A percentile compares a stretch with the other conserved stretches of the same genome.
Evolutionary conservation across 495 filamentous ascomycete species (phyloP).

Genomic region (Aspergillus steynii): DNA sequence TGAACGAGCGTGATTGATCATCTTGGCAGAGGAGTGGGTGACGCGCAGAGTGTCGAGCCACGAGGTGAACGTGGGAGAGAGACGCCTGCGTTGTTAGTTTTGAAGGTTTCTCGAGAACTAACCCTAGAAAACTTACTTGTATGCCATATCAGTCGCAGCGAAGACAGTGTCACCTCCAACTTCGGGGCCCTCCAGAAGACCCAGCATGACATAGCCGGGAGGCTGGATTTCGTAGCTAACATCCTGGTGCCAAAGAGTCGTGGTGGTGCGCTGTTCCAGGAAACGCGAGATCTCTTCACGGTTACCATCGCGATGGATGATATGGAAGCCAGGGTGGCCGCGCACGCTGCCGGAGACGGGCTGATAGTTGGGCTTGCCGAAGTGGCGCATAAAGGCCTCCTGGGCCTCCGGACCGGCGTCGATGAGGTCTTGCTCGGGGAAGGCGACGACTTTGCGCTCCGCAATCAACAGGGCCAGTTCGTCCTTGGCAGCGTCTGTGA

Average conservation of each 20-base stretch:
- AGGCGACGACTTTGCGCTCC: constrained; percentile 75
- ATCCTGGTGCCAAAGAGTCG: constrained; percentile 61
- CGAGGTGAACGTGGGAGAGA: constrained; percentile 68
- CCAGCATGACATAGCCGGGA: constrained; percentile 59
- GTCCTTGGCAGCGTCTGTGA: constrained; percentile 71
- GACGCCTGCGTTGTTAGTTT: constrained; percentile 31
- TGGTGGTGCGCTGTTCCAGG: constrained; percentile 54
- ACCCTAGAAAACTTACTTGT: constrained; percentile 48
- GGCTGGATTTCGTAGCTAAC: constrained; percentile 62
- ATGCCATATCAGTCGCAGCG: constrained; percentile 73
- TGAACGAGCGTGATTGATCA: constrained; percentile 65
- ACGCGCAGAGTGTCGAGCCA: constrained; percentile 73
- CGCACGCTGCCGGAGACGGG: constrained; percentile 55
- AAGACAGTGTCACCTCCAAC: constrained; percentile 78
- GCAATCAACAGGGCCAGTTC: constrained; percentile 76
- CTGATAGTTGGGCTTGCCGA: constrained; percentile 62
- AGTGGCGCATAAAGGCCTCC: constrained; percentile 56
- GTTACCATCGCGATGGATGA: constrained; percentile 62
- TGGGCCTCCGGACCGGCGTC: constrained; percentile 66
- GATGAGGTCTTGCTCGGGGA: constrained; percentile 70
- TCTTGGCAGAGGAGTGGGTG: constrained; percentile 71
- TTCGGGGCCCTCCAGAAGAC: constrained; percentile 55
- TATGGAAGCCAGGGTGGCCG: constrained; percentile 58
- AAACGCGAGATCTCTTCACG: constrained; percentile 55
- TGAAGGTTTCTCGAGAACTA: neutral